These are phyloP conservation scores for Piper longum DNA, from an alignment of 164 flowering plant genomes.

Conservation along the genomic window DNA sequence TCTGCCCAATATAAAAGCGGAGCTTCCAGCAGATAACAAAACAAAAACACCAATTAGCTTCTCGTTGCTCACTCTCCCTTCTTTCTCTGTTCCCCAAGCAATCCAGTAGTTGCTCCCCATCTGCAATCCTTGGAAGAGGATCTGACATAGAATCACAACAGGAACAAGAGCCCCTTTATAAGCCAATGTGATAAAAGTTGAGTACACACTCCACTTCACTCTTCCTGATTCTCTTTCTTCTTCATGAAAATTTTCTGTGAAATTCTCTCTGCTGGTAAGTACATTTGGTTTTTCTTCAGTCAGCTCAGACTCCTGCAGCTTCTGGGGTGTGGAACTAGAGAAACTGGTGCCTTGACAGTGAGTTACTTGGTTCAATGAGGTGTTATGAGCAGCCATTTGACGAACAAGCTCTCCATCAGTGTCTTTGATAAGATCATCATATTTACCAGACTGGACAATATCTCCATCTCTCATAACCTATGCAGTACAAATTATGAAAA, in stretches of 20 bases:
- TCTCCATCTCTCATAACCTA: constrained; percentile 77
- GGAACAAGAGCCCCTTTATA: constrained; percentile 81
- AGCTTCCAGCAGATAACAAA: constrained; percentile 63
- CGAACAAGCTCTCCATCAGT: constrained; percentile 40
- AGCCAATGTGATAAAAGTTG: constrained; percentile 50
- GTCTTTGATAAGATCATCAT: constrained; percentile 41
- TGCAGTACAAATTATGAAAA: neutral
- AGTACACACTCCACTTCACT: constrained; percentile 61
- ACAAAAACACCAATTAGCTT: constrained; percentile 38
- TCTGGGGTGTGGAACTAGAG: constrained; percentile 5
- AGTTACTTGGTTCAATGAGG: constrained; percentile 41
- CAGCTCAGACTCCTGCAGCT: constrained; percentile 21
- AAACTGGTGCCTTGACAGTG: constrained; percentile 12
- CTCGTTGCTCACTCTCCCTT: constrained; percentile 24
- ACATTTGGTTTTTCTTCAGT: constrained; percentile 23
- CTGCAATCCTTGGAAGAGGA: constrained; percentile 63
- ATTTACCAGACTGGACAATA: constrained; percentile 60
- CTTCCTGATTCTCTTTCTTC: constrained; percentile 57
- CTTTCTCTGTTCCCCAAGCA: constrained; percentile 69
- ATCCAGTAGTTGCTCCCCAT: constrained; percentile 87
- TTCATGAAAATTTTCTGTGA: constrained; percentile 16
- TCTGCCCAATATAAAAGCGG: constrained; percentile 62
- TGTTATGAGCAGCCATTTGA: constrained; percentile 48
- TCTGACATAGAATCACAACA: constrained; percentile 54
- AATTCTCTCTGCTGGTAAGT: constrained; percentile 4